Percentiles rank a stretch among this genome's conserved stretches.
Evolutionary conservation across 1,284 basidiomycete species (phyloP).

Genomic region (Ceratobasidium papillatum): DNA sequence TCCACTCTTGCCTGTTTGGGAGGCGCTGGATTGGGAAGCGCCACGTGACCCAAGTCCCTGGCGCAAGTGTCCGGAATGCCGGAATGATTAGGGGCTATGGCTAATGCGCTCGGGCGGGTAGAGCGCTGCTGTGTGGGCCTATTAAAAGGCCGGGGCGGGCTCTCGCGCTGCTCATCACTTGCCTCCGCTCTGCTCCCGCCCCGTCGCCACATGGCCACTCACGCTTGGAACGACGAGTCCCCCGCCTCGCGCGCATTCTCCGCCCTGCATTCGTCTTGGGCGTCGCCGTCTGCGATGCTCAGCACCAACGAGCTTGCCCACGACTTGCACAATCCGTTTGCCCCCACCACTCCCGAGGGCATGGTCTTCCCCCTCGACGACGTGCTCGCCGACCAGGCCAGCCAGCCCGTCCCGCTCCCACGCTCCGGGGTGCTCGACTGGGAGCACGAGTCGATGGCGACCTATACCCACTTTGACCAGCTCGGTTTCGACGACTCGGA

Average conservation of each 20-base stretch:
- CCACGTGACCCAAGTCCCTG: neutral
- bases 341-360: conserved; percentile 15
- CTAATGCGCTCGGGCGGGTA: neutral
- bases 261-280: conserved; percentile 1
- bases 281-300: conserved; percentile 30
- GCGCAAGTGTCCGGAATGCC: conserved; percentile 14
- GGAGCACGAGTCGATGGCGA: neutral
- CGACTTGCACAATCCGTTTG: neutral
- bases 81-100: conserved; percentile 31
- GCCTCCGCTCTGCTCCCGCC: conserved; percentile 1
- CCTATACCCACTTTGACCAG: conserved; percentile 25
- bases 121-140: neutral
- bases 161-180: neutral
- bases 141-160: neutral
- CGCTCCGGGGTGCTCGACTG: conserved; percentile 23
- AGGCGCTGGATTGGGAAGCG: neutral
- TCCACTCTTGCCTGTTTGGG: conserved; percentile 11
- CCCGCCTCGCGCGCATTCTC: conserved; percentile 21
- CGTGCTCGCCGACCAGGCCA: neutral
- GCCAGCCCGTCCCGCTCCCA: neutral
- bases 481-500: conserved; percentile 20
- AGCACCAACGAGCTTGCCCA: neutral
- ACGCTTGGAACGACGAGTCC: conserved; percentile 16
- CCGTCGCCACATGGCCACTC: neutral
- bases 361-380: conserved; percentile 34